A percentile compares a stretch with the other conserved stretches of the same genome.
phyloP scores from a whole-genome alignment of 2,329 filamentous ascomycete species.

The Alternaria hordeiaustralica region DNA sequence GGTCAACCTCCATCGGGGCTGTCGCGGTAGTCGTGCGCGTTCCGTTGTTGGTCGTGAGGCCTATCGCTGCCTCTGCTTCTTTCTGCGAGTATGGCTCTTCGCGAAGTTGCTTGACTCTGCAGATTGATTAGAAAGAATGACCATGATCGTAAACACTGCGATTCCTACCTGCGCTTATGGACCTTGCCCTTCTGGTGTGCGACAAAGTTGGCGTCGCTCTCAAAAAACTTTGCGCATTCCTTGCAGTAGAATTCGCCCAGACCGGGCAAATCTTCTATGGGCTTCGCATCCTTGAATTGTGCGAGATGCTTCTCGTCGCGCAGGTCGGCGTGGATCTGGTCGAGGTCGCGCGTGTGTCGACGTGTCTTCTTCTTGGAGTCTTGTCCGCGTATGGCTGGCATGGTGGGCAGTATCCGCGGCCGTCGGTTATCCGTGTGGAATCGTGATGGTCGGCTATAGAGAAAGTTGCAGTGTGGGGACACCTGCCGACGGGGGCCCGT shows the following conservation, averaged over 20 bases:
- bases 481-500: slow-evolving; percentile 10
- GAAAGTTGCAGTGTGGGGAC: slow-evolving; percentile 29
- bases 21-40: slow-evolving; percentile 41
- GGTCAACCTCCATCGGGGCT: slow-evolving; percentile 45
- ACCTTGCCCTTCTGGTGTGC: slow-evolving; percentile 86
- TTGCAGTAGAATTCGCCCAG: slow-evolving; percentile 87
- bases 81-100: slow-evolving; percentile 88
- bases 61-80: slow-evolving; percentile 80
- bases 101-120: slow-evolving; percentile 78
- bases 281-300: slow-evolving; percentile 79
- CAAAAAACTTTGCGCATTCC: slow-evolving; percentile 96
- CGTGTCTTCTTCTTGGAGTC: slow-evolving; percentile 59
- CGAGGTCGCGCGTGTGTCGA: slow-evolving; percentile 74
- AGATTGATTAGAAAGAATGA: not conserved
- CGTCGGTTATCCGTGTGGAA: slow-evolving; percentile 33
- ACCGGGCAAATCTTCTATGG: slow-evolving; percentile 84
- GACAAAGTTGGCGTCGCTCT: slow-evolving; percentile 77
- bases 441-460: slow-evolving; percentile 30
- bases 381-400: slow-evolving; percentile 59
- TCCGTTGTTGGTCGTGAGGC: slow-evolving; percentile 74
- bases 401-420: slow-evolving; percentile 43
- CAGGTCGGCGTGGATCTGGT: slow-evolving; percentile 88
- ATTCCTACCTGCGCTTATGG: slow-evolving; percentile 84
- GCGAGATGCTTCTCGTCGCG: slow-evolving; percentile 78
- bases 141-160: not conserved